These are phyloP conservation scores for Colletotrichum scovillei DNA, from an alignment of 2,329 filamentous ascomycete genomes.

Conservation along the genomic window DNA sequence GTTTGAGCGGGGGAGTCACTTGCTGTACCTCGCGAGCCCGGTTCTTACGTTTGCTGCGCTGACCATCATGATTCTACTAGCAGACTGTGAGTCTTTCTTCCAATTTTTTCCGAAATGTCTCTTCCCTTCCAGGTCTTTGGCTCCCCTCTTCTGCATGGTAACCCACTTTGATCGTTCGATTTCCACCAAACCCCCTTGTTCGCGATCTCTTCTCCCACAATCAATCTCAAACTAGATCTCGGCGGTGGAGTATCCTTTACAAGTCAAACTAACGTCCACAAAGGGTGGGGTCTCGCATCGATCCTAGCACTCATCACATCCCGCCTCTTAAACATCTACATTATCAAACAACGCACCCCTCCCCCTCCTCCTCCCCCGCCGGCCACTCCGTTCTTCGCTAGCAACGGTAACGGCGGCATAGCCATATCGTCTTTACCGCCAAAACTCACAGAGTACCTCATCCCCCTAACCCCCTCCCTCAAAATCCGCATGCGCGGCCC, in stretches of 20 bases:
- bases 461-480: slow-evolving; percentile 63
- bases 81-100: slow-evolving; percentile 50
- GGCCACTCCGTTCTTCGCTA: background rate
- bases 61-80: slow-evolving; percentile 56
- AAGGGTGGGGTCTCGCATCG: slow-evolving; percentile 59
- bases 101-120: slow-evolving; percentile 39
- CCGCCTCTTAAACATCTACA: slow-evolving; percentile 66
- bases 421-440: slow-evolving; percentile 36
- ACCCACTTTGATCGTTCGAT: background rate
- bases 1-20: slow-evolving; percentile 59
- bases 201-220: background rate
- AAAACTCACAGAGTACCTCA: slow-evolving; percentile 56
- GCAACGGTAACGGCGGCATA: background rate
- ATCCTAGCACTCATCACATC: slow-evolving; percentile 62
- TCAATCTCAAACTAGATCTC: background rate
- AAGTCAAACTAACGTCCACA: slow-evolving; percentile 35
- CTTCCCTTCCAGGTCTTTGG: too few relatives aligned
- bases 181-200: background rate
- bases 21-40: slow-evolving; percentile 60
- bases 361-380: background rate
- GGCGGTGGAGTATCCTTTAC: background rate
- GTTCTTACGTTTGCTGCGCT: slow-evolving; percentile 57
- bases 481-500: slow-evolving; percentile 64
- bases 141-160: background rate
- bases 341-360: slow-evolving; percentile 63